phyloP scores from a whole-genome alignment of 352 stramenopile genomes.

The Phytophthora capsici region DNA sequence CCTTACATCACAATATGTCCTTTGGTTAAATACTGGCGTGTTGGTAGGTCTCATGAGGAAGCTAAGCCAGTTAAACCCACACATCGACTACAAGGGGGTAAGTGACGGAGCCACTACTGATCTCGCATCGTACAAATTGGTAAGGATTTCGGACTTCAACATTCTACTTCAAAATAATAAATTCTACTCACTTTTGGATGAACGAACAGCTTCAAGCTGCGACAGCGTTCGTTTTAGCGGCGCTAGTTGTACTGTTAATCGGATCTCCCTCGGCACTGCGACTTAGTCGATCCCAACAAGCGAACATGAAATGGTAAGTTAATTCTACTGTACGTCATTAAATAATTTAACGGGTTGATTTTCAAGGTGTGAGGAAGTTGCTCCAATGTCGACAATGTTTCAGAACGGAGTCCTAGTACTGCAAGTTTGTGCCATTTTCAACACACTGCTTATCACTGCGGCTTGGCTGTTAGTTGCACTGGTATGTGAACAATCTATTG shows the following conservation, averaged over 20 bases:
- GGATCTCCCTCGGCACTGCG: slow-evolving; percentile 50
- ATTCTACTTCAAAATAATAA: too few relatives aligned
- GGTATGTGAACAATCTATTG: slow-evolving; percentile 27
- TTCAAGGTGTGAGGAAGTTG: slow-evolving; percentile 43
- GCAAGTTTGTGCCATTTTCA: slow-evolving; percentile 41
- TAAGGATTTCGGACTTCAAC: slow-evolving; percentile 3
- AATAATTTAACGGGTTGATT: not conserved
- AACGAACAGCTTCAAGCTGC: slow-evolving; percentile 41
- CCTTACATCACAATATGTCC: slow-evolving; percentile 38
- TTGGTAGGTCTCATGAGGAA: slow-evolving; percentile 59
- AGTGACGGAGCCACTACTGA: slow-evolving; percentile 12
- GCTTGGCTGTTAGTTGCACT: slow-evolving; percentile 66
- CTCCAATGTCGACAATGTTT: slow-evolving; percentile 25
- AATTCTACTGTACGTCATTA: not conserved
- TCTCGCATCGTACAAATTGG: slow-evolving; percentile 27
- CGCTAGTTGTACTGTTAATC: slow-evolving; percentile 51
- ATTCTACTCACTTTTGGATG: too few relatives aligned
- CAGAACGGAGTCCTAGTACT: slow-evolving; percentile 32
- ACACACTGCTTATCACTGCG: slow-evolving; percentile 47
- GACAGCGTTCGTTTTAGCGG: slow-evolving; percentile 28
- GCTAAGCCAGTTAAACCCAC: slow-evolving; percentile 32
- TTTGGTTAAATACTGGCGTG: slow-evolving; percentile 43
- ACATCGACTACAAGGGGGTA: slow-evolving; percentile 29
- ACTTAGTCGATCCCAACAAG: slow-evolving; percentile 47
- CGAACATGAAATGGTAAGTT: slow-evolving; percentile 45